A percentile compares a stretch with the other conserved stretches of the same genome.
phyloP scores from a whole-genome alignment of 139 green algal genomes.

The Bryopsis sp. region DNA sequence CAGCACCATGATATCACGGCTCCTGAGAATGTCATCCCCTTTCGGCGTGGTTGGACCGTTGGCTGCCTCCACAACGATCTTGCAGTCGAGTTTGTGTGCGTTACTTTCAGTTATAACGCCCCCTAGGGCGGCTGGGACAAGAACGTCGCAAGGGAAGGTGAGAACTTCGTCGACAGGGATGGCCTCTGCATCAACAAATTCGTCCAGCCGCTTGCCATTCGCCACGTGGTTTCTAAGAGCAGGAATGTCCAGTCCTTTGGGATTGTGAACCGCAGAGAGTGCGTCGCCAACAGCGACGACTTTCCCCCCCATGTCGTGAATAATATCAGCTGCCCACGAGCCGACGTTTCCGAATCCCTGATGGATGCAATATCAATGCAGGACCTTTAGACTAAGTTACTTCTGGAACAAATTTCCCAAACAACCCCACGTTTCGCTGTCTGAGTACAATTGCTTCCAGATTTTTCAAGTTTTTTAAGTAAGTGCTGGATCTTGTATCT shows the following conservation, averaged over 20 bases:
- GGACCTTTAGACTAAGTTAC: no score
- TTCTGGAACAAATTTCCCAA: no score
- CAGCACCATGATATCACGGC: conserved; percentile 40
- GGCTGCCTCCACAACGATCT: conserved; percentile 73
- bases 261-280: conserved; percentile 34
- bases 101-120: conserved; percentile 42
- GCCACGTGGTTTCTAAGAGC: conserved; percentile 50
- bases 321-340: conserved; percentile 48
- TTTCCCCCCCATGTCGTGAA: conserved; percentile 60
- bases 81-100: conserved; percentile 20
- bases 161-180: conserved; percentile 40
- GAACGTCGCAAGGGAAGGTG: conserved; percentile 63
- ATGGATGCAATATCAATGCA: no score
- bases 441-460: no score
- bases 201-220: conserved; percentile 36
- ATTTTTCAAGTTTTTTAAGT: not conserved
- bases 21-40: conserved; percentile 38
- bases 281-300: conserved; percentile 31
- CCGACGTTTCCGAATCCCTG: conserved; percentile 88
- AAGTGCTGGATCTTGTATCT: no score
- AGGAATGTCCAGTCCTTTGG: conserved; percentile 57
- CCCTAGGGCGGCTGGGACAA: conserved; percentile 65
- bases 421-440: conserved; percentile 19
- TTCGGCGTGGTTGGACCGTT: conserved; percentile 70
- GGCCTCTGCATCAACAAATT: conserved; percentile 33